Evolutionary conservation across 192 early-diverging fungal species (phyloP), one percentile per base, ranked within the genome.

Genomic region (Podochytrium sp.): DNA sequence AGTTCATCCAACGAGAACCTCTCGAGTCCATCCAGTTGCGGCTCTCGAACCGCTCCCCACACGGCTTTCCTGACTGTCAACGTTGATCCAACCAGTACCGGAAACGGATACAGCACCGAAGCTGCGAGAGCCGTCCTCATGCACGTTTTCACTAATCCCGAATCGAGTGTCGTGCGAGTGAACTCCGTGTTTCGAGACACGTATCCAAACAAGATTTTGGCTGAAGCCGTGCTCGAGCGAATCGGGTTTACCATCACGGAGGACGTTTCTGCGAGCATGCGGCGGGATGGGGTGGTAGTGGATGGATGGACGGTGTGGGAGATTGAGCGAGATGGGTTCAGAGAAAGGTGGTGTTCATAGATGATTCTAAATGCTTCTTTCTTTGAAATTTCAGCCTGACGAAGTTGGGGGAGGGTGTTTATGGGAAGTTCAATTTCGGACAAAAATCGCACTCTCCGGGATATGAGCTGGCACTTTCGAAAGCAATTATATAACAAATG

Each of bases 101-200:
- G 55, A 10, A 7, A 57, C 29, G 61, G 61, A 23, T 63, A 63
- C 4, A 38, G 33, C 2, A 63, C 61, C 2, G 61, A 63, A 41
- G 37, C 33, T 7, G 61, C 38, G 0, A 63, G 38, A 41, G 61
- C 61, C 16, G 18, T 63, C 20, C 61, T 63, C n/a, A 27, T 39
- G 4, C 61, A 63, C 29, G 61, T 63, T 23, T 65, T 41, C 56
- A 58, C 47, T 79, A 88, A 59, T n/a, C n/a, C n/a, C n/a, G n/a
- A n/a, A n/a, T n/a, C n/a, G n/a, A n/a, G n/a, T n/a, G n/a, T n/a
- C n/a, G n/a, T n/a, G n/a, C n/a, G n/a, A n/a, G n/a, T n/a, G n/a
- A n/a, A n/a, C n/a, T n/a, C n/a, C n/a, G n/a, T n/a, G n/a, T n/a
- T n/a, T n/a, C n/a, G n/a, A n/a, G n/a, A n/a, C n/a, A n/a, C n/a